These are phyloP conservation scores for Aspergillus vadensis DNA, from an alignment of 2,329 filamentous ascomycete genomes.

Conservation along the genomic window DNA sequence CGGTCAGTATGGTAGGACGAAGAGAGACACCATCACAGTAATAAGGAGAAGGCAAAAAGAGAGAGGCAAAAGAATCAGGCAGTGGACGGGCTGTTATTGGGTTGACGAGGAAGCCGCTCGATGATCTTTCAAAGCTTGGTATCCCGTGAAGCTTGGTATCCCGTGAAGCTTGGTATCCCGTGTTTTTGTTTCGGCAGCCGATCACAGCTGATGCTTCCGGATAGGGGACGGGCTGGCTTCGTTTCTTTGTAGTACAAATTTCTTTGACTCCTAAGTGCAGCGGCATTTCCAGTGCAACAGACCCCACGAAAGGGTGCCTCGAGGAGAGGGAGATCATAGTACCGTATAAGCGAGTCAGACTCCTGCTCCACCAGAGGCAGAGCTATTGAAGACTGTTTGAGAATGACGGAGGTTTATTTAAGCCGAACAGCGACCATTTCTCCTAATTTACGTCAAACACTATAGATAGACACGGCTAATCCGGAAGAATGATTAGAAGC, in stretches of 20 bases:
- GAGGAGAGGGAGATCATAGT: not conserved
- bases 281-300: not conserved
- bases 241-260: not conserved
- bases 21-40: no score
- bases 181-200: not conserved
- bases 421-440: not conserved
- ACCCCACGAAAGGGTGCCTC: not conserved
- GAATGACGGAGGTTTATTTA: not conserved
- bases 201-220: not conserved
- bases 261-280: not conserved
- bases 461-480: not conserved
- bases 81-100: not conserved
- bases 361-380: not conserved
- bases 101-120: not conserved
- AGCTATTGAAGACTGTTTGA: not conserved
- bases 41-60: not conserved
- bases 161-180: constrained; percentile 2
- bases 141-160: no score
- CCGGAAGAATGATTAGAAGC: not conserved
- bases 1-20: not conserved
- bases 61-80: not conserved
- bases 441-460: not conserved
- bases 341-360: not conserved
- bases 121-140: constrained; percentile 2
- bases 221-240: not conserved